A percentile compares a stretch with the other conserved stretches of the same genome.
Conservation (phyloP, 2,329 filamentous ascomycete species). For the Aspergillus candidus region DNA sequence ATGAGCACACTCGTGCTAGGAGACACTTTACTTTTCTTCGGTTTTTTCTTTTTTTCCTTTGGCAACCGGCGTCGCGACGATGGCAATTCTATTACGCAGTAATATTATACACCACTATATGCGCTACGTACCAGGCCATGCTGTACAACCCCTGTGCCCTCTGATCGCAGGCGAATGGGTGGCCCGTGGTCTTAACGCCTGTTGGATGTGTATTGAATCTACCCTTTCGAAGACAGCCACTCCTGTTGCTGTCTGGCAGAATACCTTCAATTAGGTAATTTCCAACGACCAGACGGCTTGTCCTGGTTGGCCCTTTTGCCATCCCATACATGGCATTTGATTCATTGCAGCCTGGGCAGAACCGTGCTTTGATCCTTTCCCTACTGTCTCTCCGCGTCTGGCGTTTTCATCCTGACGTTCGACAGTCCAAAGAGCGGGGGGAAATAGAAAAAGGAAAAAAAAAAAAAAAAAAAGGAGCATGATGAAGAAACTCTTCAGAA, state of each 20-base stretch:
- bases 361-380: no score
- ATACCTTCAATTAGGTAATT: neutral
- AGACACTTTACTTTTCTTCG: no score
- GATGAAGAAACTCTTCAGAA: neutral
- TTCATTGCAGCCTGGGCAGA: no score
- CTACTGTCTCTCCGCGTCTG: no score
- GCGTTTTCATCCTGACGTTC: no score
- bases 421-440: neutral
- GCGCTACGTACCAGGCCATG: conserved; percentile 3
- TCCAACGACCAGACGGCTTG: neutral
- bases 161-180: conserved; percentile 3
- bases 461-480: neutral
- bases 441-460: neutral
- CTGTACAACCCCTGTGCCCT: conserved; percentile 10
- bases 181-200: conserved; percentile 3
- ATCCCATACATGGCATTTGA: no score
- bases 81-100: neutral
- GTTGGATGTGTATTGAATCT: conserved; percentile 1
- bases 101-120: no score
- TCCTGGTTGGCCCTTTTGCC: neutral
- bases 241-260: neutral
- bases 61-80: conserved; percentile 1
- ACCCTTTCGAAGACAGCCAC: neutral
- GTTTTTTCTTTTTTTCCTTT: conserved; percentile 1
- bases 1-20: no score